Base-by-base conservation (phyloP, 257 asterid genomes). In the Apocynum venetum region DNA sequence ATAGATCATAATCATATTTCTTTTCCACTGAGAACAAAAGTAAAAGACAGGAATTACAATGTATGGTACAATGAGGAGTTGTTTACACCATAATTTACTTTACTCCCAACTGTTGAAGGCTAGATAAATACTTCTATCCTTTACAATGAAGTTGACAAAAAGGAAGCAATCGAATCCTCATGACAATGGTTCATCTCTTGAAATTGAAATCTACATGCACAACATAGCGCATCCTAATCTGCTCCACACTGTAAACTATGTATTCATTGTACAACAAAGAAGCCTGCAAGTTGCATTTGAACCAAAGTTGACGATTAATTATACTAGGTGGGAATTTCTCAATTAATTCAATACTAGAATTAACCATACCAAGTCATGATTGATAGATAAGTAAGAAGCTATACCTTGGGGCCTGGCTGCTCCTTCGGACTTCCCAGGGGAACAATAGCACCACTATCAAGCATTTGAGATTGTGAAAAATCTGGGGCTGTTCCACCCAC, bases 221-320 rank as follows among this genome's bases (percentile, higher is more conserved):
- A 72, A 90, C 80, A 76, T 92, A 94, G 43, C 93, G 96, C 97
- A 92, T 92, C 81, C 88, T 85, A 72, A 92, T 92, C 86, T 94
- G 98, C 75, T 92, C 97, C 88, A 87, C 92, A 47, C 86, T 90
- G 91, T 94, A 94, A 57, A 92, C 97, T 78, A 94, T 91, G 87
- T 90, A 92, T 82, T 94, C 98, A 64, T 94, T 94, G 89, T 94
- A 92, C 73, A 87, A 68, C 87, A 92, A 79, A 76, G 78, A 20
- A 36, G 87, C 92, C 98, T 94, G 95, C 87, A 86, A 76, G 70
- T 51, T 15, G 7, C 8, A 35, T 41, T 41, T 1, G 46, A 55
- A 47, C 19, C 59, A 6, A 77, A 74, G 61, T 61, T 68, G 5
- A 64, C 31, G 1, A 12, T 11, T 9, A 74, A 43, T 73, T 38